A percentile compares a stretch with the other conserved stretches of the same genome.
These are phyloP conservation scores for Ophiostoma tasmaniense DNA, from an alignment of 2,329 filamentous ascomycete species.

Conservation along the genomic window DNA sequence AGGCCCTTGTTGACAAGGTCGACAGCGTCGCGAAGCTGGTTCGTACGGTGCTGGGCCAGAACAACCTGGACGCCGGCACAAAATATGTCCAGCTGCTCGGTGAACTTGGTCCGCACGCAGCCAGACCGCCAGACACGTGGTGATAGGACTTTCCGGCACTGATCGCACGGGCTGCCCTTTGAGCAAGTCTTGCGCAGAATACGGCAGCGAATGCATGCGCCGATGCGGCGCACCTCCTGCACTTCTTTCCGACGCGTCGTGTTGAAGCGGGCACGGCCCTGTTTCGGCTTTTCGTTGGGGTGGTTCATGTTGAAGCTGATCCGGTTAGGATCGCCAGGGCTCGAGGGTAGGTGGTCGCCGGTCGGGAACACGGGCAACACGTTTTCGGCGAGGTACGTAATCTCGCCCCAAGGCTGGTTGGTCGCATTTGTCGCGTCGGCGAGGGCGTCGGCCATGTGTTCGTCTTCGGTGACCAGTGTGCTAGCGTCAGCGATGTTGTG, in stretches of 20 bases:
- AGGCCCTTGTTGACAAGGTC: constrained; percentile 41
- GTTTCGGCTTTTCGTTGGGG: constrained; percentile 39
- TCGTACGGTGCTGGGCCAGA: constrained; percentile 51
- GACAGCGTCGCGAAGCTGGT: constrained; percentile 43
- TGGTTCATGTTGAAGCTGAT: constrained; percentile 49
- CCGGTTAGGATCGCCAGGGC: constrained; percentile 25
- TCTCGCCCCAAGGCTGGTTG: constrained; percentile 44
- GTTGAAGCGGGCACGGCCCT: constrained; percentile 50
- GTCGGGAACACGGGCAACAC: constrained; percentile 24
- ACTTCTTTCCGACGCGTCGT: constrained; percentile 54
- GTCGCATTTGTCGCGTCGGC: constrained; percentile 14
- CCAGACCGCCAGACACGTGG: constrained; percentile 58
- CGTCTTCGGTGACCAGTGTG: neutral
- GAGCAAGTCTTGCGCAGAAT: constrained; percentile 60
- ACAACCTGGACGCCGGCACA: constrained; percentile 56
- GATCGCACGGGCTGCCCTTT: constrained; percentile 53
- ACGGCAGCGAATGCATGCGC: constrained; percentile 57
- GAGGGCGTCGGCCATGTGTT: constrained; percentile 10
- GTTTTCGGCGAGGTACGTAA: constrained; percentile 39
- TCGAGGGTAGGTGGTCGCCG: constrained; percentile 11
- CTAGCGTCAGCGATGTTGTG: neutral
- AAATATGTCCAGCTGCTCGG: constrained; percentile 54
- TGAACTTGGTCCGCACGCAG: constrained; percentile 54
- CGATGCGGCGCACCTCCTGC: constrained; percentile 55
- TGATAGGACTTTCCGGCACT: constrained; percentile 54